phyloP scores from a whole-genome alignment of 2,329 filamentous ascomycete species.

The Phaeosphaeria sp. region DNA sequence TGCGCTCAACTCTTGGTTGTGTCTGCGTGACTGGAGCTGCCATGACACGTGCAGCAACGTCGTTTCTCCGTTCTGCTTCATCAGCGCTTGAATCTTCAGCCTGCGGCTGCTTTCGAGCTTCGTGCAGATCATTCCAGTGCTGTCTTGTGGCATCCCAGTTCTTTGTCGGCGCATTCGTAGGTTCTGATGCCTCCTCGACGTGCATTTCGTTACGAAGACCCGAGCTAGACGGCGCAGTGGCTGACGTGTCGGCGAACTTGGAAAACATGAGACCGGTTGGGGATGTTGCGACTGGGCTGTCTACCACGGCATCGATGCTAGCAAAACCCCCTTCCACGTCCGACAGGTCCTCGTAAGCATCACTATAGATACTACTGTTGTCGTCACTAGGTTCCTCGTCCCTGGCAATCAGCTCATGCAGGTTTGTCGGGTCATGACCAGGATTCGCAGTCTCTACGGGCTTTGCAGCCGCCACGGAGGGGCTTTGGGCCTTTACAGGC shows the following conservation, averaged over 20 bases:
- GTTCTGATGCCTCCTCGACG: conserved; percentile 12
- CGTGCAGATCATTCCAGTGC: conserved; percentile 72
- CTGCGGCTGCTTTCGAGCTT: conserved; percentile 60
- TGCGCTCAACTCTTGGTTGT: conserved; percentile 8
- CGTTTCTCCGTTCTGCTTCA: conserved; percentile 5
- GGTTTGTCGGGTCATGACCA: conserved; percentile 5
- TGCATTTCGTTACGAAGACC: conserved; percentile 15
- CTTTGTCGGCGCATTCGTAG: conserved; percentile 32
- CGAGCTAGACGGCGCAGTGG: conserved; percentile 18
- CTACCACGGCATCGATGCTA: conserved; percentile 75
- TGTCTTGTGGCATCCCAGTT: conserved; percentile 73
- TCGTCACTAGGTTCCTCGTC: conserved; percentile 42
- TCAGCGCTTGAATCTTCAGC: conserved; percentile 7
- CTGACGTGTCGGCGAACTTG: conserved; percentile 27
- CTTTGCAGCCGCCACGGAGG: background rate
- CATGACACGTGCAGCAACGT: conserved; percentile 11
- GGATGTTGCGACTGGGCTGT: conserved; percentile 58
- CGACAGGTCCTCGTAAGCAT: conserved; percentile 76
- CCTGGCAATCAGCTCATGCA: conserved; percentile 2
- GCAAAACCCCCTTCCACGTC: conserved; percentile 72
- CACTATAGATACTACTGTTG: conserved; percentile 69
- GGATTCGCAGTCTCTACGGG: conserved; percentile 2
- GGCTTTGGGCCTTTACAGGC: background rate
- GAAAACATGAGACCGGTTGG: conserved; percentile 30
- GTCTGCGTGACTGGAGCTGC: conserved; percentile 18